phyloP scores from a whole-genome alignment of 768 basidiomycete species.

The Podaxis sp. region DNA sequence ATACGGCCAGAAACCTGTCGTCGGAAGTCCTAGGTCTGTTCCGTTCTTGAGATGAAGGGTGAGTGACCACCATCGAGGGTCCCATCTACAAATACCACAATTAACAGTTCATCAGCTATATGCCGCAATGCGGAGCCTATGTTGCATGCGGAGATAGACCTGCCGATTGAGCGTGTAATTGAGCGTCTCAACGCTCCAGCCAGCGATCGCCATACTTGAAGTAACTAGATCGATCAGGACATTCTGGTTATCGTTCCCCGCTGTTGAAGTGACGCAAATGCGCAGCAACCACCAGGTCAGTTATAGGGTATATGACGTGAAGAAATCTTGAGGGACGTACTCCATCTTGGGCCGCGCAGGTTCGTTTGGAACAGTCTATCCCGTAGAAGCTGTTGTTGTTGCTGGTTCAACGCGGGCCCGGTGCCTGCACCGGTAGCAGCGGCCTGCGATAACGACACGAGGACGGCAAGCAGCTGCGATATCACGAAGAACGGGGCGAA shows the following conservation, averaged over 20 bases:
- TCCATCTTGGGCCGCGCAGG: slow-evolving; percentile 32
- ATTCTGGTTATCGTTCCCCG: slow-evolving; percentile 33
- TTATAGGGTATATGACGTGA: neutral
- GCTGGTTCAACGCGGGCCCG: slow-evolving; percentile 17
- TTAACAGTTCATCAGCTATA: too few relatives aligned
- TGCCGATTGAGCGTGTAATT: slow-evolving; percentile 26
- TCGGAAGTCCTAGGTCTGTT: slow-evolving; percentile 28
- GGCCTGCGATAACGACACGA: neutral
- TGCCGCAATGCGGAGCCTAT: neutral
- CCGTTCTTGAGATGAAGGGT: slow-evolving; percentile 29
- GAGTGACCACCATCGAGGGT: slow-evolving; percentile 34
- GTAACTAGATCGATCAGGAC: slow-evolving; percentile 25
- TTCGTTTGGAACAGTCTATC: slow-evolving; percentile 32
- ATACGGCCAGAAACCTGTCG: slow-evolving; percentile 33
- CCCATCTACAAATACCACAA: slow-evolving; percentile 24
- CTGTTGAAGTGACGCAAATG: slow-evolving; percentile 14
- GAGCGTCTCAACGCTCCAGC: slow-evolving; percentile 24
- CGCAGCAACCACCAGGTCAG: neutral
- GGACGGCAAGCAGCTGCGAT: neutral
- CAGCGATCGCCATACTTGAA: slow-evolving; percentile 25
- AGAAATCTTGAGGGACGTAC: slow-evolving; percentile 17
- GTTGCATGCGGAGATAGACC: neutral
- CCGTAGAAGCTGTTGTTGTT: slow-evolving; percentile 23
- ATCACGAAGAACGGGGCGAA: neutral
- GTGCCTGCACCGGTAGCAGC: neutral